A percentile compares a stretch with the other conserved stretches of the same genome.
Evolutionary conservation across 345 rosid species (phyloP).

Genomic region (Rubroshorea leprosula): DNA sequence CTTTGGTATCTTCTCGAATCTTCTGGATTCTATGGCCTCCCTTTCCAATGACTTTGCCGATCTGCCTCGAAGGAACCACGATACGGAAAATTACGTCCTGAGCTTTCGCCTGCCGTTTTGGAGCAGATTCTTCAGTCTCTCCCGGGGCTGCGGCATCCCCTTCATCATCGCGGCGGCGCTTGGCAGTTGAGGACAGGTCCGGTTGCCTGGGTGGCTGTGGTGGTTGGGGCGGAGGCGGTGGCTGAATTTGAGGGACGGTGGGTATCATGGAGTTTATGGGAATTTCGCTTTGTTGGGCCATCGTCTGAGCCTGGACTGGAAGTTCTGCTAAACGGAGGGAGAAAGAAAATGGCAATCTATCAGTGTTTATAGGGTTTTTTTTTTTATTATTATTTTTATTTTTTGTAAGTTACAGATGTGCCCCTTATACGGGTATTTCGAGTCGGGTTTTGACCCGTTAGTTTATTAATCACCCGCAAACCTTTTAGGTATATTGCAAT

Average conservation of each 20-base stretch:
- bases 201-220: too few relatives aligned
- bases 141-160: slow-evolving; percentile 18
- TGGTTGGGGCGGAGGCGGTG: background rate
- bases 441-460: too few relatives aligned
- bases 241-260: background rate
- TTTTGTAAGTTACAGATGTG: too few relatives aligned
- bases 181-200: background rate
- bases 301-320: too few relatives aligned
- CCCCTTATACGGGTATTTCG: too few relatives aligned
- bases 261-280: slow-evolving; percentile 3
- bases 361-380: too few relatives aligned
- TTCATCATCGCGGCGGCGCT: slow-evolving; percentile 53
- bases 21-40: slow-evolving; percentile 58
- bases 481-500: too few relatives aligned
- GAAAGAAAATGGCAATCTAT: too few relatives aligned
- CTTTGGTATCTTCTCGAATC: slow-evolving; percentile 65
- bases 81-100: slow-evolving; percentile 56
- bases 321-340: background rate
- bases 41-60: slow-evolving; percentile 68
- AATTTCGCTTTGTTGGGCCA: slow-evolving; percentile 28
- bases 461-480: too few relatives aligned
- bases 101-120: slow-evolving; percentile 38
- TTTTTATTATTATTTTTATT: too few relatives aligned
- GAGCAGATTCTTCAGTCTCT: slow-evolving; percentile 24
- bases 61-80: slow-evolving; percentile 55